Evolutionary conservation across 768 basidiomycete species (phyloP).

Genomic region (Agaricus blazei): DNA sequence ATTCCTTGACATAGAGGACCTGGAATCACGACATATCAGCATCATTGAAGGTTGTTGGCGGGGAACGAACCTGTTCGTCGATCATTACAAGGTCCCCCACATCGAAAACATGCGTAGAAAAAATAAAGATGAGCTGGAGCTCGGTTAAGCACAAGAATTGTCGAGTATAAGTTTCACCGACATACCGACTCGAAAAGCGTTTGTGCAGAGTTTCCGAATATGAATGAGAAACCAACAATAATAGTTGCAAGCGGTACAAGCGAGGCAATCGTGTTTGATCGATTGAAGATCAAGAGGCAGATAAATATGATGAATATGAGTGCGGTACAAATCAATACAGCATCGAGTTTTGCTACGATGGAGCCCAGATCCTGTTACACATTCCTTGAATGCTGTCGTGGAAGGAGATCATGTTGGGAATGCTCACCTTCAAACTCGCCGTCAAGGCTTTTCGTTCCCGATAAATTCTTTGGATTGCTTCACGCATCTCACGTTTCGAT

Average conservation of each 20-base stretch:
- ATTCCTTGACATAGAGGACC: conserved; percentile 62
- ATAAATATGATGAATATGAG: conserved; percentile 60
- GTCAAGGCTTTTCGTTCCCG: conserved; percentile 69
- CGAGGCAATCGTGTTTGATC: conserved; percentile 57
- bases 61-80: conserved; percentile 51
- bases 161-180: background rate
- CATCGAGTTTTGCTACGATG: conserved; percentile 74
- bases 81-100: conserved; percentile 82
- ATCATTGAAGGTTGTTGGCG: conserved; percentile 1
- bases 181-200: conserved; percentile 72
- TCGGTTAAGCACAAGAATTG: background rate
- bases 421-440: conserved; percentile 59
- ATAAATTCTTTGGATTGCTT: conserved; percentile 78
- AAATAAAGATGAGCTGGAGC: conserved; percentile 72
- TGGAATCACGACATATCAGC: conserved; percentile 7
- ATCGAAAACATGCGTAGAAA: conserved; percentile 83
- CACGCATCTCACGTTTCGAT: conserved; percentile 73
- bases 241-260: conserved; percentile 78
- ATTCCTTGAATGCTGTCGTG: background rate
- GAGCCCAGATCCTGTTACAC: conserved; percentile 56
- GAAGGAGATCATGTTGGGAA: background rate
- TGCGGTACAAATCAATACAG: conserved; percentile 57
- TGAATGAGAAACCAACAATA: conserved; percentile 79
- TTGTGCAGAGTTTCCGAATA: conserved; percentile 79
- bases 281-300: conserved; percentile 73